A percentile compares a stretch with the other conserved stretches of the same genome.
These are phyloP conservation scores for Ophiostoma novo-ulmi DNA, from an alignment of 2,329 filamentous ascomycete genomes.

Conservation along the genomic window DNA sequence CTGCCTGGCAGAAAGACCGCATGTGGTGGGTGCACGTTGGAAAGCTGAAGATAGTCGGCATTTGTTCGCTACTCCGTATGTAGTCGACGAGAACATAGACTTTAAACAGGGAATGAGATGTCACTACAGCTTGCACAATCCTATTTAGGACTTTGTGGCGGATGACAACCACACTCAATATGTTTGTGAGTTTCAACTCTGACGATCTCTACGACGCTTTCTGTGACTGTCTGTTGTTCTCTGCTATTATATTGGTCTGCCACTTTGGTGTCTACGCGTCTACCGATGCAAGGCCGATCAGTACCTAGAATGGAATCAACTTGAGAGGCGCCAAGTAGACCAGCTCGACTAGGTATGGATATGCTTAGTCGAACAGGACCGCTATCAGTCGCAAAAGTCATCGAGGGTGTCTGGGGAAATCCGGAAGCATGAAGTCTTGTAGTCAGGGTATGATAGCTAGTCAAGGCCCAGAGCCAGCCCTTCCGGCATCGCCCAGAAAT, in stretches of 20 bases:
- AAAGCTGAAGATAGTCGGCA: neutral
- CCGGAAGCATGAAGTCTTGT: neutral
- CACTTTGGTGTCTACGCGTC: neutral
- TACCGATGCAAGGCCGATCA: constrained; percentile 5
- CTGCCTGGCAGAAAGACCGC: neutral
- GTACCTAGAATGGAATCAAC: neutral
- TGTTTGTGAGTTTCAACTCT: neutral
- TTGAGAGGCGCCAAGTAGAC: neutral
- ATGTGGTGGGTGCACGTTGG: neutral
- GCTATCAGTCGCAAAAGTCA: neutral
- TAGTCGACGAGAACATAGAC: neutral
- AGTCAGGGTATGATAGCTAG: neutral
- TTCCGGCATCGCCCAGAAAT: neutral
- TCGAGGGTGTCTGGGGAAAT: constrained; percentile 8
- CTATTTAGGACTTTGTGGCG: neutral
- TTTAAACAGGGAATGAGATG: neutral
- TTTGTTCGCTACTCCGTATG: neutral
- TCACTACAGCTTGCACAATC: neutral
- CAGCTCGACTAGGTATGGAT: neutral
- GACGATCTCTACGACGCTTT: neutral
- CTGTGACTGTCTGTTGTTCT: neutral
- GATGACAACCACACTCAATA: neutral
- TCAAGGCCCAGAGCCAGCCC: neutral
- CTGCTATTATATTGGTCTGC: neutral
- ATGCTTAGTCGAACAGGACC: neutral